These are phyloP conservation scores for Suhomyces atakaporum DNA, from an alignment of 1,139 yeast species.

Conservation along the genomic window DNA sequence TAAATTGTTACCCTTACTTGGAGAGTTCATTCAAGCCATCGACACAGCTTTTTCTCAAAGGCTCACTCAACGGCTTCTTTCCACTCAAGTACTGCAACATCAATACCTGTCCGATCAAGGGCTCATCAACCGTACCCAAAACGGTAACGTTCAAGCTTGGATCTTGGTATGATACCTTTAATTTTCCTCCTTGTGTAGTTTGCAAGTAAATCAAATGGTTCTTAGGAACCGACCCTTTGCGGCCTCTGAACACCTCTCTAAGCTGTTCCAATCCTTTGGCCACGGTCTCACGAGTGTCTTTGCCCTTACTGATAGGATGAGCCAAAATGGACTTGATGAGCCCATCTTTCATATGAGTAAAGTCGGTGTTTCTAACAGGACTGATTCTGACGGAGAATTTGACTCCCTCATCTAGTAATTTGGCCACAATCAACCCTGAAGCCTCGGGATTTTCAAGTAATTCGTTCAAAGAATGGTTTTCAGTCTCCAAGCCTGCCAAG, in stretches of 20 bases:
- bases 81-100: constrained; percentile 65
- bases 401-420: constrained; percentile 60
- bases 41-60: constrained; percentile 38
- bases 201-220: constrained; percentile 58
- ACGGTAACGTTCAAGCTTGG: constrained; percentile 28
- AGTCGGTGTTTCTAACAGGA: constrained; percentile 89
- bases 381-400: constrained; percentile 72
- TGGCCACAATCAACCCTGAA: constrained; percentile 54
- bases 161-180: constrained; percentile 46
- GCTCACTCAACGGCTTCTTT: constrained; percentile 52
- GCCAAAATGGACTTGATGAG: constrained; percentile 74
- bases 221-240: constrained; percentile 65
- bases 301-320: constrained; percentile 45
- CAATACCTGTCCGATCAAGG: constrained; percentile 54
- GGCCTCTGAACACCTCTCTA: constrained; percentile 47
- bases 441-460: constrained; percentile 29
- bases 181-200: constrained; percentile 44
- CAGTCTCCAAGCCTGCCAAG: constrained; percentile 13
- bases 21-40: too few species aligned
- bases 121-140: constrained; percentile 51
- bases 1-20: too few species aligned
- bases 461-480: constrained; percentile 17
- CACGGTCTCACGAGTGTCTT: constrained; percentile 34
- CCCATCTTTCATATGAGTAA: constrained; percentile 86
- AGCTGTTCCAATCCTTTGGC: constrained; percentile 58